Percentiles rank a stretch among this genome's conserved stretches.
Evolutionary conservation across 2,329 filamentous ascomycete genomes (phyloP).

Genomic region (Clonostachys chloroleuca): DNA sequence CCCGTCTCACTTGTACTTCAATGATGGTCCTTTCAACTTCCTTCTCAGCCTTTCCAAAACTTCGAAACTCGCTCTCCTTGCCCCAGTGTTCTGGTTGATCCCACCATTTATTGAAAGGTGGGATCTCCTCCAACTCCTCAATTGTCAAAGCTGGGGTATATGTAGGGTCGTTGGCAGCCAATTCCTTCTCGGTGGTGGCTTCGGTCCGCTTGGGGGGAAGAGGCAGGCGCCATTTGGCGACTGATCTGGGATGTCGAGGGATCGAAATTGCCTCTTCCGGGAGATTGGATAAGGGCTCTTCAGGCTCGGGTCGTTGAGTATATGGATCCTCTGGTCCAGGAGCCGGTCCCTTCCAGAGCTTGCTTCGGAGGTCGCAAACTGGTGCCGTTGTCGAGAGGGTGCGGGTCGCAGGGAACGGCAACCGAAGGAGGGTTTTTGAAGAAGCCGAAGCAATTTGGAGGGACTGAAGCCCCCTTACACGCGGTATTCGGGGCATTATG

Average conservation of each 20-base stretch:
- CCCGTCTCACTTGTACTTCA: slow-evolving; percentile 42
- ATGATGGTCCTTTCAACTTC: slow-evolving; percentile 37
- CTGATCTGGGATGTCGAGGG: slow-evolving; percentile 6
- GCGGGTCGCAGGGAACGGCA: slow-evolving; percentile 16
- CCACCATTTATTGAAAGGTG: slow-evolving; percentile 48
- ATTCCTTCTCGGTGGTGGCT: slow-evolving; percentile 22
- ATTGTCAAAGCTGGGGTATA: slow-evolving; percentile 44
- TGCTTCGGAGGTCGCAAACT: slow-evolving; percentile 23
- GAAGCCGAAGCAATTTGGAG: slow-evolving; percentile 16
- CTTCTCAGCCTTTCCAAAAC: slow-evolving; percentile 34
- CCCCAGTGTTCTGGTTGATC: slow-evolving; percentile 47
- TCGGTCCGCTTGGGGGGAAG: slow-evolving; percentile 26
- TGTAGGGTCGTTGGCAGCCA: slow-evolving; percentile 18
- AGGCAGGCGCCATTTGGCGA: slow-evolving; percentile 20
- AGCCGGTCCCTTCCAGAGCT: slow-evolving; percentile 32
- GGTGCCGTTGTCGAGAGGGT: slow-evolving; percentile 26
- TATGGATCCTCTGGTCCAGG: slow-evolving; percentile 32
- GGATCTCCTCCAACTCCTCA: slow-evolving; percentile 41
- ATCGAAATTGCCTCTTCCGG: slow-evolving; percentile 19
- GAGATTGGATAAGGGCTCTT: slow-evolving; percentile 15
- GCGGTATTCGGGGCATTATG: slow-evolving; percentile 36
- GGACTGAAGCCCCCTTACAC: slow-evolving; percentile 24
- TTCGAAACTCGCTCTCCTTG: slow-evolving; percentile 33
- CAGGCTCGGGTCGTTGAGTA: slow-evolving; percentile 20
- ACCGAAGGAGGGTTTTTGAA: slow-evolving; percentile 13